Base-by-base conservation (phyloP, 371 early-diverging fungal species). In the Ordospora pajunii region DNA sequence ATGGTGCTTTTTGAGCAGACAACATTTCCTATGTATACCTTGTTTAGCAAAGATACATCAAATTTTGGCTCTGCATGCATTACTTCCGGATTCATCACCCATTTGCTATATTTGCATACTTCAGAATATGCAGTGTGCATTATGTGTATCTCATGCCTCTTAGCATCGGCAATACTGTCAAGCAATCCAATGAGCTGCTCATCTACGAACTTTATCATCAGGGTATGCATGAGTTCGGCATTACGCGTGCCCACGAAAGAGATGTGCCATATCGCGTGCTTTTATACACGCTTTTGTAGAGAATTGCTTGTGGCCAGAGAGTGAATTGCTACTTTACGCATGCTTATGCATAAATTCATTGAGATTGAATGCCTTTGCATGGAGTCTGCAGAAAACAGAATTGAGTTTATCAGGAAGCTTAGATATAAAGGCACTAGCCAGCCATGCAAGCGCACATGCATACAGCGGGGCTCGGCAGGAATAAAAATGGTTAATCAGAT, bases 11-110 rank as follows among this genome's bases (percentile, higher is more conserved):
- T 45, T 25, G 51, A 8, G n/a, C 7, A 27, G 0, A 25, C 4
- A 17, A 71, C 12, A 49, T 71, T 71, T 23, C 72, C 72, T 25
- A 71, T 51, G 40, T 71, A 71, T 45, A 71, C 50, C 37, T 50
- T 58, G 37, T 71, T 71, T 25, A 71, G 48, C 14, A 70, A 22
- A 6, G 21, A 21, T 1, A 27, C 19, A 42, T 51, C 51, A 17
- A 70, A 70, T n/a, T 40, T 51, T 5, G 32, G 5, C 3, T 7
- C 3, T 19, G 19, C 7, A 3, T 70, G 17, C 12, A 70, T 37
- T 40, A 25, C 52, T 54, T 70, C 70, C 0, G 27, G 21, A 37
- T 43, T 50, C 5, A 70, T 23, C 7, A 53, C 53, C 70, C 70
- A 70, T 37, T 23, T 68, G 23, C 32, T 27, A 19, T 68, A 50